phyloP scores from a whole-genome alignment of 176 grass and related monocot genomes.

The Musa beccarii region DNA sequence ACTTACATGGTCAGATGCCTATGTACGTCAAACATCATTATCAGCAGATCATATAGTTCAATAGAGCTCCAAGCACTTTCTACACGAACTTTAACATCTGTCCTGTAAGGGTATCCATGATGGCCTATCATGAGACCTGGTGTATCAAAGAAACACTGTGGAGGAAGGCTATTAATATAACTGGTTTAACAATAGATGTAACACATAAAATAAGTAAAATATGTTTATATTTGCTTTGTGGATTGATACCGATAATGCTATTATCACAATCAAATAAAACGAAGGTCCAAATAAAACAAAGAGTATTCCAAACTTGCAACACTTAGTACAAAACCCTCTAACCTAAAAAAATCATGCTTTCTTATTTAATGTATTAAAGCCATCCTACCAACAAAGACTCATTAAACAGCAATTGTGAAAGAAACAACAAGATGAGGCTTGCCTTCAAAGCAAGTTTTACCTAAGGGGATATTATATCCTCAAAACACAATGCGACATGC shows the following conservation, averaged over 20 bases:
- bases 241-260: background rate
- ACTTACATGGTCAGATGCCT: slow-evolving; percentile 77
- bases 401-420: too few species aligned
- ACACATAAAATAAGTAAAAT: background rate
- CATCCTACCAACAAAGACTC: too few species aligned
- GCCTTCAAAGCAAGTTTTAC: too few species aligned
- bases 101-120: slow-evolving; percentile 64
- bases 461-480: too few species aligned
- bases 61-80: slow-evolving; percentile 94
- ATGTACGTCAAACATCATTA: slow-evolving; percentile 85
- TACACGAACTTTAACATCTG: slow-evolving; percentile 80
- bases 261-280: too few species aligned
- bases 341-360: too few species aligned
- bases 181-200: background rate
- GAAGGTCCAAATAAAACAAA: too few species aligned
- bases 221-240: background rate
- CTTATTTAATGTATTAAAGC: too few species aligned
- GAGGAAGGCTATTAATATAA: slow-evolving; percentile 6
- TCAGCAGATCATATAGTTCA: slow-evolving; percentile 76
- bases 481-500: too few species aligned
- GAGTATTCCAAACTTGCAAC: too few species aligned
- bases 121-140: slow-evolving; percentile 87
- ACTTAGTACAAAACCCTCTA: too few species aligned
- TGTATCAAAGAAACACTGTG: slow-evolving; percentile 96
- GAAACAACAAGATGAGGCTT: too few species aligned